These are phyloP conservation scores for Guillardia theta DNA, from an alignment of 78 protist species.

Conservation along the genomic window DNA sequence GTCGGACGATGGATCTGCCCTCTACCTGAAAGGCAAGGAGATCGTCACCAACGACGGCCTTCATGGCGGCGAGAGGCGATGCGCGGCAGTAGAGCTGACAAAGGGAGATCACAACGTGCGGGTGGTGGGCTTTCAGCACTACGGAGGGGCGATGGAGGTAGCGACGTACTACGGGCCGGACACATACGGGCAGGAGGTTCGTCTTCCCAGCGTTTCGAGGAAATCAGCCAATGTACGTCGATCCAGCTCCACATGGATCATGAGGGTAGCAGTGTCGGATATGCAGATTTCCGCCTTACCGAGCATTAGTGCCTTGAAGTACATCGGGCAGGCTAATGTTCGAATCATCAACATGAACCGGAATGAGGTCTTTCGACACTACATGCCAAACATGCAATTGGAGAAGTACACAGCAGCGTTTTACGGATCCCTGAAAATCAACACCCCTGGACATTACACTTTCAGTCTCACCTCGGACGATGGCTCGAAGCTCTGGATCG, in stretches of 20 bases:
- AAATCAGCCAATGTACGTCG: neutral
- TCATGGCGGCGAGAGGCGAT: neutral
- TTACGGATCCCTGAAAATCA: neutral
- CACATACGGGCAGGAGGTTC: neutral
- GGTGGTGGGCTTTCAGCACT: neutral
- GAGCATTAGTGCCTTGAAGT: neutral
- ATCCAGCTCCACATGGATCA: neutral
- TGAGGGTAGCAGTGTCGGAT: neutral
- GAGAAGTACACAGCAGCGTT: neutral
- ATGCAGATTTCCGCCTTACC: neutral
- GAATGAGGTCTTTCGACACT: neutral
- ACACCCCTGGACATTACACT: neutral
- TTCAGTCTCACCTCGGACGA: neutral
- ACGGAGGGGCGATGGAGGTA: neutral
- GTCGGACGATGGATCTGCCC: neutral
- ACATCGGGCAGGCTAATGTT: neutral
- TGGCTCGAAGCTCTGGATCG: neutral
- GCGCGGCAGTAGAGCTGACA: neutral
- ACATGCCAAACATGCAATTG: neutral
- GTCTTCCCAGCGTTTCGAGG: neutral
- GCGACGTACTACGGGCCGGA: neutral
- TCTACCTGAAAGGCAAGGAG: neutral
- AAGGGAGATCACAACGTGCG: neutral
- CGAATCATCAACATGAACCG: neutral
- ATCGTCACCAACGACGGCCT: conserved; percentile 25